phyloP scores from a whole-genome alignment of 192 early-diverging fungal genomes.

The Coemansia sp. region DNA sequence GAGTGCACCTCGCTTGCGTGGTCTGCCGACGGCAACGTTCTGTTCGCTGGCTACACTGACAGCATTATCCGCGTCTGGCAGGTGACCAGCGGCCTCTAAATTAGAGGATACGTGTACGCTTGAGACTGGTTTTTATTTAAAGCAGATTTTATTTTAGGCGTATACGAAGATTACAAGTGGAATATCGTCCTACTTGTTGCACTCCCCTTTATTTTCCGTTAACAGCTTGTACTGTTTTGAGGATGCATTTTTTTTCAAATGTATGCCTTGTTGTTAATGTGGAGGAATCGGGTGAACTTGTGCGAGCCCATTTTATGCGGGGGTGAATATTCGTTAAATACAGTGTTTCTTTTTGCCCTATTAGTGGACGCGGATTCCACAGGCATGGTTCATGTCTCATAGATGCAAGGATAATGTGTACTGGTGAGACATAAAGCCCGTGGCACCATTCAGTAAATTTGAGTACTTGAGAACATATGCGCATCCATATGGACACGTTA shows the following conservation, averaged over 20 bases:
- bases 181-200: conserved; percentile 52
- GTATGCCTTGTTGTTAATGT: background rate
- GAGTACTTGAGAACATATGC: background rate
- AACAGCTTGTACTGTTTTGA: background rate
- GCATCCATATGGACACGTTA: background rate
- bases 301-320: background rate
- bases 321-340: background rate
- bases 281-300: background rate
- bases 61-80: conserved; percentile 81
- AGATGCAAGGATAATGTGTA: background rate
- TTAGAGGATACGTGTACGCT: background rate
- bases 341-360: background rate
- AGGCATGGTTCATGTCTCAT: background rate
- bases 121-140: background rate
- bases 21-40: conserved; percentile 96
- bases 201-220: conserved; percentile 7
- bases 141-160: background rate
- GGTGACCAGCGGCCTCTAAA: conserved; percentile 63
- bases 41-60: conserved; percentile 99
- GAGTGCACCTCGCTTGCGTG: conserved; percentile 96
- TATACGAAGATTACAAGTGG: conserved; percentile 46
- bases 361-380: background rate
- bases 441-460: background rate
- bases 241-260: background rate
- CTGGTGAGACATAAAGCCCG: background rate